Base-by-base conservation (phyloP, 2,329 filamentous ascomycete genomes). In the Zalaria obscura region DNA sequence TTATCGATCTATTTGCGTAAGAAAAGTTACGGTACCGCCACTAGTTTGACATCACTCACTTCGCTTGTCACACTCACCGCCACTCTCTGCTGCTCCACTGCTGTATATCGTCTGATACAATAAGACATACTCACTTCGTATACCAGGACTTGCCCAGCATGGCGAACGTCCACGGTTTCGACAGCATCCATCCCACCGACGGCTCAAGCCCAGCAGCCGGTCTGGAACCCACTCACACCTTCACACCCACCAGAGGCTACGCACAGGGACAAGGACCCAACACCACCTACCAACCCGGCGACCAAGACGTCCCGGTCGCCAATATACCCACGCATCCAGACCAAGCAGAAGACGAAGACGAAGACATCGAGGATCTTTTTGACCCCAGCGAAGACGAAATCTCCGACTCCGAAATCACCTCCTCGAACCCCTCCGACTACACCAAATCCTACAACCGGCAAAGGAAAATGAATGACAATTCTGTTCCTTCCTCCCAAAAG, bases 371-470 rank as follows among this genome's bases (percentile, higher is more conserved):
- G 41, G 70, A 74, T 52, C 67, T 75, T 25, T 69, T 68, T 42
- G 58, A 59, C 25, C 49, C 52, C 5, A 55, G 51, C 10, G 70
- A 76, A 29, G 76, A 80, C 9, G 71, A 80, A 32, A 67, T 76
- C 36, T 76, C 78, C 45, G 74, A 81, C 40, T 69, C 73, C 46
- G 70, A 74, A 27, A 66, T 77, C 38, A 66, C 67, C 5, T 69
- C 75, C 0, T 70, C 66, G 1, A 75, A 78, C 46, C 66, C 72
- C 0, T 54, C 73, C 33, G 83, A 93, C 59, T 73, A 86, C 43
- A 87, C 85, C 32, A 91, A 93, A 63, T 78, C 80, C 5, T 91
- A 91, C 68, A 94, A 94, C 60, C 80, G 87, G 46, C 85, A 93
- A 58, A 73, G 77, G 45, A 78, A 78, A 54, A 62, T 83, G 42